Conservation (phyloP, 1,139 yeast species). For the Saccharomyces hybrid region DNA sequence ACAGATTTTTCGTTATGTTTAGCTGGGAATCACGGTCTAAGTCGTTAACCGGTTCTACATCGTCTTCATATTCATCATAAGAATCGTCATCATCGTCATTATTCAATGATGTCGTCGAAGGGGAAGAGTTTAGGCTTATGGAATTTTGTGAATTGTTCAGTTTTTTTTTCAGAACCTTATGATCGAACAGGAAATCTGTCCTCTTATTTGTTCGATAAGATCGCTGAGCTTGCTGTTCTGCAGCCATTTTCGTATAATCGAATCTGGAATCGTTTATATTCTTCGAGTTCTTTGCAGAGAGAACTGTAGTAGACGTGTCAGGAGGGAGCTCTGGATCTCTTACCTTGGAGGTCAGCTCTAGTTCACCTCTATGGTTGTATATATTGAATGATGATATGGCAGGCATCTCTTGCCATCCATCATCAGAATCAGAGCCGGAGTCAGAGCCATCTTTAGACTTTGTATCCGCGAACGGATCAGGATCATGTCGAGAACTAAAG, state of each 20-base stretch:
- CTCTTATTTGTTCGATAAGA: constrained; percentile 67
- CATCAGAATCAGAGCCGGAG: constrained; percentile 17
- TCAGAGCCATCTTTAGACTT: constrained; percentile 8
- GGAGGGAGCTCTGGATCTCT: constrained; percentile 8
- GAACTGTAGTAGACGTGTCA: constrained; percentile 9
- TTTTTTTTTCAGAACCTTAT: constrained; percentile 15
- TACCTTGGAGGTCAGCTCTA: constrained; percentile 21
- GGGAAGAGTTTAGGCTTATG: constrained; percentile 5
- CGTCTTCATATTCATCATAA: constrained; percentile 36
- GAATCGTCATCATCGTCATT: constrained; percentile 25
- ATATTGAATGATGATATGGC: constrained; percentile 52
- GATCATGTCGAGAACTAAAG: background rate
- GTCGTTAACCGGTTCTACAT: constrained; percentile 33
- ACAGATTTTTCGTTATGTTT: constrained; percentile 71
- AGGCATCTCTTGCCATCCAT: constrained; percentile 52
- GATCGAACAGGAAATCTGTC: constrained; percentile 72
- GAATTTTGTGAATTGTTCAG: constrained; percentile 17
- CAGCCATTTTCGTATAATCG: constrained; percentile 87
- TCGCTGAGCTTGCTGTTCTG: constrained; percentile 77
- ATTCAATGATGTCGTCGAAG: constrained; percentile 12
- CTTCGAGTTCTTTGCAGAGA: constrained; percentile 4
- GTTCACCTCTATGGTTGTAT: constrained; percentile 50
- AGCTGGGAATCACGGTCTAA: constrained; percentile 57
- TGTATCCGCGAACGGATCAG: background rate
- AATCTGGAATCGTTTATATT: constrained; percentile 32